Evolutionary conservation across 2,329 filamentous ascomycete species (phyloP), one percentile per base, ranked within the genome.

Genomic region (Calonectria multiphialidica): DNA sequence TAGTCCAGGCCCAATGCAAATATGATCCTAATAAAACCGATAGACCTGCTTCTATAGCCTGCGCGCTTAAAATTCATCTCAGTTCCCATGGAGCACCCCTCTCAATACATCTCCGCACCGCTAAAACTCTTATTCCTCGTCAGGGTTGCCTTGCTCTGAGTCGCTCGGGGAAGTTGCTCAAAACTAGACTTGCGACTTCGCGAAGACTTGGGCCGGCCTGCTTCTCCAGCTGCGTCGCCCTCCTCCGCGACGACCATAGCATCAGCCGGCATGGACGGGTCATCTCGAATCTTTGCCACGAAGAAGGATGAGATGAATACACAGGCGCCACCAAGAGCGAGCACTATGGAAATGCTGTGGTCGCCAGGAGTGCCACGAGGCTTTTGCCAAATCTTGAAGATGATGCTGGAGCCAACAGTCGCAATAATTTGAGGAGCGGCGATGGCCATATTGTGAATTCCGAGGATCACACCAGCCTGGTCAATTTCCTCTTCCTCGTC

Each of bases 361-460:
- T 98, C 96, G 40, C 95, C 96, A 0, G 95, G 93, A 5, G 89
- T 90, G 5, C 95, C 96, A 74, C 96, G 90, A 0, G 95, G 95
- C 83, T 98, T 98, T 85, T 98, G 96, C 79, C 96, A 90, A 47
- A 93, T 86, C 80, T 91, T 93, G 86, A 98, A 98, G 74, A 98
- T 94, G 72, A 93, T 87, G 80, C 93, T 95, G 72, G 94, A 96
- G 28, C 94, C 91, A 33, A 98, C 85, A 7, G 95, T 98, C 13
- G 96, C 95, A 67, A 98, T 89, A 72, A 98, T 96, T 82, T 98
- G 96, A 1, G 96, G 96, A 6, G 95, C 92, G 1, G 96, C 95
- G 77, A 98, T 94, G 18, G 96, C 93, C 85, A 98, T 96, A 83
- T 98, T 98, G 87, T 98, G 96, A 67, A 98, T 95, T 10, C 96